Percentiles rank a stretch among this genome's conserved stretches.
phyloP scores from a whole-genome alignment of 169 alveolate genomes.

The Plasmodium falciparum region DNA sequence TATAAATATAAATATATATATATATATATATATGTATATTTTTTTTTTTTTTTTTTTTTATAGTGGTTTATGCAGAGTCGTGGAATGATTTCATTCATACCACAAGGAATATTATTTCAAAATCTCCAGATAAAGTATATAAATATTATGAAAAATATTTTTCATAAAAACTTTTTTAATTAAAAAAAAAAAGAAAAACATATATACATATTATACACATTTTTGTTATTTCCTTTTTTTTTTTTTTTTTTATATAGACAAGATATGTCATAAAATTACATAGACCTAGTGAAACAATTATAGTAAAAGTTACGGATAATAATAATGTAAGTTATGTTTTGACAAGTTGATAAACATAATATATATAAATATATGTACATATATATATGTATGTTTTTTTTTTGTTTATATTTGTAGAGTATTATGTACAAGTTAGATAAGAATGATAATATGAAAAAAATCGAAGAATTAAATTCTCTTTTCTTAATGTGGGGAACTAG shows the following conservation, averaged over 20 bases:
- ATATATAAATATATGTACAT: background rate
- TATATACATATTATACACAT: background rate
- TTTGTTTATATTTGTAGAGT: conserved; percentile 17
- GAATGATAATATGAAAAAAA: conserved; percentile 52
- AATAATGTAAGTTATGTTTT: conserved; percentile 31
- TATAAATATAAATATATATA: background rate
- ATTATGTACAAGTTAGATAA: conserved; percentile 66
- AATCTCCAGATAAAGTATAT: conserved; percentile 54
- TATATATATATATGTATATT: too few species aligned
- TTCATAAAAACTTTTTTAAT: too few species aligned
- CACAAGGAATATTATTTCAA: conserved; percentile 49
- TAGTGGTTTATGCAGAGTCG: conserved; percentile 74
- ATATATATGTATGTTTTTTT: background rate
- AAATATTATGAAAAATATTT: background rate
- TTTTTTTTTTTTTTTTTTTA: conserved; percentile 10
- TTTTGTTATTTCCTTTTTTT: background rate
- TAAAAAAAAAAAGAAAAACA: background rate
- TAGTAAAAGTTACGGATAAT: conserved; percentile 74
- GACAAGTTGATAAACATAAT: background rate
- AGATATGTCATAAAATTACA: conserved; percentile 76
- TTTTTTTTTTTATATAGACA: conserved; percentile 46
- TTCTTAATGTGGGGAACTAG: conserved; percentile 61
- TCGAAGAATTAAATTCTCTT: conserved; percentile 68
- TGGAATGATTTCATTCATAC: conserved; percentile 68
- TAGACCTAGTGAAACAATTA: conserved; percentile 50